A percentile compares a stretch with the other conserved stretches of the same genome.
These are phyloP conservation scores for Arctium lappa DNA, from an alignment of 129 eudicot genomes.

Conservation along the genomic window DNA sequence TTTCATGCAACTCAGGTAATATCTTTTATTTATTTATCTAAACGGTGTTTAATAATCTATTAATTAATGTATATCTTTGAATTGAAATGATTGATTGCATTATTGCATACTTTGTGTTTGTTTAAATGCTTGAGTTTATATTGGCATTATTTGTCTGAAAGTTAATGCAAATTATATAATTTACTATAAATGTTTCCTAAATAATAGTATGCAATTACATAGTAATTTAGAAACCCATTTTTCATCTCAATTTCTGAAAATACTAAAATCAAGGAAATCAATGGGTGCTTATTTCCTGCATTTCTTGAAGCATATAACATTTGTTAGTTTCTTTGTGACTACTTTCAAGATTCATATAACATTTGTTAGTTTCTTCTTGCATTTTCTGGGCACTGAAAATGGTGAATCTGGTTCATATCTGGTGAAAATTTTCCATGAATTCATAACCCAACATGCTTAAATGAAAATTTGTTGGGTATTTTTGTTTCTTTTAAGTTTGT, in stretches of 20 bases:
- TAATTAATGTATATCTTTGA: not conserved
- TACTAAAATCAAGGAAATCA: not conserved
- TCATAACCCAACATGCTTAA: not conserved
- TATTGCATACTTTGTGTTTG: constrained; percentile 24
- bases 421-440: not conserved
- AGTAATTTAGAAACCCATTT: not conserved
- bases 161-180: not conserved
- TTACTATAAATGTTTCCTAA: not conserved
- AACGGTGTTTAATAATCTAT: not conserved
- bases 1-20: constrained; percentile 88
- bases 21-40: not conserved
- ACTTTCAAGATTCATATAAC: constrained; percentile 17
- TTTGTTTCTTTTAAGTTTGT: not conserved
- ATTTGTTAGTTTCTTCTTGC: not conserved
- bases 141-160: not conserved
- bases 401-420: not conserved
- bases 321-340: not conserved
- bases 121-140: constrained; percentile 15
- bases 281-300: not conserved
- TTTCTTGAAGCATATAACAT: not conserved
- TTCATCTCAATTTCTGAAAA: constrained; percentile 18
- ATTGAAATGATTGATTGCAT: constrained; percentile 19
- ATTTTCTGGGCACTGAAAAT: not conserved
- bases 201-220: not conserved
- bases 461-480: not conserved